Evolutionary conservation across 352 stramenopile genomes (phyloP), one percentile per base, ranked within the genome.

Genomic region (Phytophthora pisi): DNA sequence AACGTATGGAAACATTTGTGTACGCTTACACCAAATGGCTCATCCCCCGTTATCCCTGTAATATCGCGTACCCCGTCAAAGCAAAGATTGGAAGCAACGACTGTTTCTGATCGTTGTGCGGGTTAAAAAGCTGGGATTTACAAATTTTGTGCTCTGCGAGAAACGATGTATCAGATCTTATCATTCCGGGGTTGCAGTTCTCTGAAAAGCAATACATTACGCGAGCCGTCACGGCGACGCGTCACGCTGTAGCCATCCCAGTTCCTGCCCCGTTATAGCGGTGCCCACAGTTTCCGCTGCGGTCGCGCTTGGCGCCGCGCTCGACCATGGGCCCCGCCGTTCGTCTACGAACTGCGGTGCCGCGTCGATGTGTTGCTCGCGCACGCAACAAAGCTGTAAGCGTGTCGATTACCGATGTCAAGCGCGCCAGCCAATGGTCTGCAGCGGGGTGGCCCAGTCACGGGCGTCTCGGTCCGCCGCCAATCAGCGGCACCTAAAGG

Each of bases 341-440:
- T 68, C 61, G 61, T 68, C 61, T 53, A 63, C 61, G 61, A 34
- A 50, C 23, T 51, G 15, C 40, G 51, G 26, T 66, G 49, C 43
- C 10, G 9, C 15, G 23, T 43, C 30, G 52, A 62, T 68, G 34
- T 56, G 46, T 36, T n/a, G 15, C 40, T 28, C 23, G 58, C 4
- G 10, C 53, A 26, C 28, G 28, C 52, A 64, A 66, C 59, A 49
- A 11, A 30, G 15, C 36, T 60, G 65, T 70, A 70, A 70, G 57
- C 61, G 54, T 36, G 23, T 4, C 51, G 61, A 66, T 71, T 72
- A 72, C 65, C 53, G 65, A 64, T 59, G 23, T 23, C 15, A 20
- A 38, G 6, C 18, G 46, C 23, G 28, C 24, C 38, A 75, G 67
- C 67, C 62, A 75, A 75, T 75, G 45, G 42, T 30, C 56, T 30